Evolutionary conservation across 2,329 filamentous ascomycete species (phyloP).

Genomic region (Sarocladiaceae sp.): DNA sequence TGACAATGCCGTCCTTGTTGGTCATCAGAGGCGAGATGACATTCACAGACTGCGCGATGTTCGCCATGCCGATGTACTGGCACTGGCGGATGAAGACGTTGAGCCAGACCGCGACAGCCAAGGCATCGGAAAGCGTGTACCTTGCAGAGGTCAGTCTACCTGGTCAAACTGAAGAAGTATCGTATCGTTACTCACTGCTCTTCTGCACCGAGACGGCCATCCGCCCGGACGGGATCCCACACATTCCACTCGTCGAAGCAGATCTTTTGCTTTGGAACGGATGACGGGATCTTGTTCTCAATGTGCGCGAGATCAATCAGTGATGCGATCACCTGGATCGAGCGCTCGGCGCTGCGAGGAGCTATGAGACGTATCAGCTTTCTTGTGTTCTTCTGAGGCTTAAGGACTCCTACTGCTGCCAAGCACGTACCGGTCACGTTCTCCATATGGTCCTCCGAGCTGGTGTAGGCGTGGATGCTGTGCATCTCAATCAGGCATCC

Average conservation of each 20-base stretch:
- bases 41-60: constrained; percentile 72
- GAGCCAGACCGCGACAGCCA: constrained; percentile 69
- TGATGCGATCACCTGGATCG: constrained; percentile 61
- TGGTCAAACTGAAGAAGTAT: neutral
- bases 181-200: constrained; percentile 35
- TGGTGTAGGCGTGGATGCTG: constrained; percentile 74
- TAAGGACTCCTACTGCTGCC: no score
- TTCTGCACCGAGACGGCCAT: constrained; percentile 67
- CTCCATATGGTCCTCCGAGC: constrained; percentile 41
- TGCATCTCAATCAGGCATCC: constrained; percentile 64
- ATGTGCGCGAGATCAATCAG: constrained; percentile 69
- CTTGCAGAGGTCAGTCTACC: constrained; percentile 13
- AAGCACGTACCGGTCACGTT: constrained; percentile 36
- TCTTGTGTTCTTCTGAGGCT: no score
- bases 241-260: constrained; percentile 87
- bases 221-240: constrained; percentile 67
- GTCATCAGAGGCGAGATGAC: constrained; percentile 76
- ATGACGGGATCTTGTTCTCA: constrained; percentile 55
- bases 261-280: constrained; percentile 59
- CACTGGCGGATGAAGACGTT: constrained; percentile 72
- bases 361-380: constrained; percentile 27
- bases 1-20: constrained; percentile 52
- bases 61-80: constrained; percentile 68
- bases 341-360: constrained; percentile 65
- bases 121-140: constrained; percentile 68